phyloP scores from a whole-genome alignment of 2,329 filamentous ascomycete genomes.

The Claviceps africana region DNA sequence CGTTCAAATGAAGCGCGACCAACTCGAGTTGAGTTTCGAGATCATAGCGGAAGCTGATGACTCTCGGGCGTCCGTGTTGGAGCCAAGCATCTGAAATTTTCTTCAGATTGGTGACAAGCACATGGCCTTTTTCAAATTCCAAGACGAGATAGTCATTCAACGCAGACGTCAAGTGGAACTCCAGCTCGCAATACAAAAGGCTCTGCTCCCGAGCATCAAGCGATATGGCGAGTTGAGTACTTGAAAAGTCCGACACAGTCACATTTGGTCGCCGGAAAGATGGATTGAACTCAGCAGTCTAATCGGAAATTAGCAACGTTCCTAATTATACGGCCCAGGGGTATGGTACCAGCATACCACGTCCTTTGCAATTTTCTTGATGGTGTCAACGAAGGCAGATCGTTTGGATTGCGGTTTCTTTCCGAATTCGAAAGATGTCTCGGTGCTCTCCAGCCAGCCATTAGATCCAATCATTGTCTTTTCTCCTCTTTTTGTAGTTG shows the following conservation, averaged over 20 bases:
- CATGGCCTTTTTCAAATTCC: constrained; percentile 41
- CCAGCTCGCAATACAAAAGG: constrained; percentile 44
- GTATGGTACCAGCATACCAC: constrained; percentile 26
- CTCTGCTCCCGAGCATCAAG: constrained; percentile 42
- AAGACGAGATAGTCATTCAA: constrained; percentile 37
- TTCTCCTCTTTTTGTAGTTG: constrained; percentile 24
- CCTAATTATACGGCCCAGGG: background rate
- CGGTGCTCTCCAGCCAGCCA: constrained; percentile 41
- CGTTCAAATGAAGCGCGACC: constrained; percentile 31
- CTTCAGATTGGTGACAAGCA: constrained; percentile 36
- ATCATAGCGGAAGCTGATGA: constrained; percentile 44
- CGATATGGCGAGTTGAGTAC: constrained; percentile 29
- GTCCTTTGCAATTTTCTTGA: constrained; percentile 40
- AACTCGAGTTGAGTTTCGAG: constrained; percentile 47
- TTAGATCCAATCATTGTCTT: constrained; percentile 42
- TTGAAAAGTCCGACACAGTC: background rate
- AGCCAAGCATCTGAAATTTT: constrained; percentile 37
- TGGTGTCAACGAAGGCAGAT: constrained; percentile 27
- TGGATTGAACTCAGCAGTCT: constrained; percentile 22
- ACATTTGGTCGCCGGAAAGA: constrained; percentile 2
- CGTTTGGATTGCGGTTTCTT: constrained; percentile 23
- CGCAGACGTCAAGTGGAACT: constrained; percentile 37
- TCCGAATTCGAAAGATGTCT: constrained; percentile 9
- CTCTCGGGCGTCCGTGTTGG: constrained; percentile 37
- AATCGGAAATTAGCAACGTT: constrained; percentile 6